A percentile compares a stretch with the other conserved stretches of the same genome.
Conservation (phyloP, 495 filamentous ascomycete genomes). For the Annulohypoxylon nitens region DNA sequence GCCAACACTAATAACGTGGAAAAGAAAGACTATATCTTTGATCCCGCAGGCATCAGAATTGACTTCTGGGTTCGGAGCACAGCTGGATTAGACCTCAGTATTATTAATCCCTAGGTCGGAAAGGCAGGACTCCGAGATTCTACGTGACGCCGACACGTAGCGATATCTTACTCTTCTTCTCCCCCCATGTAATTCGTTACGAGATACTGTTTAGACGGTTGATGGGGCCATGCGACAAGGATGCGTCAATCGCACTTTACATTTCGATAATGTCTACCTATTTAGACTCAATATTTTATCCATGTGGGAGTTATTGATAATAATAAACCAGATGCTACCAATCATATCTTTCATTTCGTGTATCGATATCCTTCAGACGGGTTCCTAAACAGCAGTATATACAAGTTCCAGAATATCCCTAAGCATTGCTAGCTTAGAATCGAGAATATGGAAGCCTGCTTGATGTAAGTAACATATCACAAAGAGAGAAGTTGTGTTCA, state of each 20-base stretch:
- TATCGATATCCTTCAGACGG: neutral
- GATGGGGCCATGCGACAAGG: neutral
- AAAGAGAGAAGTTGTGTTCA: neutral
- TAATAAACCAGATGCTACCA: neutral
- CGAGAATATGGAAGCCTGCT: slow-evolving; percentile 73
- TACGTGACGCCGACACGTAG: neutral
- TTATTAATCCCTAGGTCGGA: neutral
- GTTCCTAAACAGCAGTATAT: neutral
- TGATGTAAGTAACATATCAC: slow-evolving; percentile 31
- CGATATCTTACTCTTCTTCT: neutral
- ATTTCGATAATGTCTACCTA: neutral
- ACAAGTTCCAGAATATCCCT: neutral
- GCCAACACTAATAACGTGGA: too few relatives aligned
- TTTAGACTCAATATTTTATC: neutral
- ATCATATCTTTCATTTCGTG: neutral
- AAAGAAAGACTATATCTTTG: too few relatives aligned
- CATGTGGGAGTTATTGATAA: neutral
- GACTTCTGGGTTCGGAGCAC: neutral
- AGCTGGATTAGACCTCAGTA: neutral
- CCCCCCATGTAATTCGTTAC: neutral
- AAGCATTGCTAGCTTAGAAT: slow-evolving; percentile 58
- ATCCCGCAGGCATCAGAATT: neutral
- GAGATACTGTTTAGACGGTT: neutral
- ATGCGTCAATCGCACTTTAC: neutral
- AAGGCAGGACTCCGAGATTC: neutral